These are phyloP conservation scores for Arthroderma sp. DNA, from an alignment of 2,329 filamentous ascomycete genomes.

Conservation along the genomic window DNA sequence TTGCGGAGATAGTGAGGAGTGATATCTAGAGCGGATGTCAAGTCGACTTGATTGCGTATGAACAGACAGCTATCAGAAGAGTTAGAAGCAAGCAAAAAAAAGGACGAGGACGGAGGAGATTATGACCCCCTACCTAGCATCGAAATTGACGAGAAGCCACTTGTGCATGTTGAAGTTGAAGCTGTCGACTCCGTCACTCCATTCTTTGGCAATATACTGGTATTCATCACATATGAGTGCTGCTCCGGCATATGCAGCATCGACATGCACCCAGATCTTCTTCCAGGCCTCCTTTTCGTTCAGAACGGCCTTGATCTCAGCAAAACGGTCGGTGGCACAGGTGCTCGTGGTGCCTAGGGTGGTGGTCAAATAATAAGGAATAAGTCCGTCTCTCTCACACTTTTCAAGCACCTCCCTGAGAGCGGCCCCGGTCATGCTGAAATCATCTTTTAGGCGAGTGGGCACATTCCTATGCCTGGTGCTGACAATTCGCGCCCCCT, in stretches of 20 bases:
- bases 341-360: slow-evolving; percentile 80
- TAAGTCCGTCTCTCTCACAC: slow-evolving; percentile 55
- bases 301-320: slow-evolving; percentile 49
- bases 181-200: slow-evolving; percentile 59
- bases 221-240: slow-evolving; percentile 73
- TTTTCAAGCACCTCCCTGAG: slow-evolving; percentile 52
- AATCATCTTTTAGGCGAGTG: slow-evolving; percentile 50
- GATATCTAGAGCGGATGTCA: slow-evolving; percentile 69
- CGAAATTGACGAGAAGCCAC: slow-evolving; percentile 91
- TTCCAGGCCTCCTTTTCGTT: slow-evolving; percentile 37
- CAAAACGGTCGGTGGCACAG: slow-evolving; percentile 75
- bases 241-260: slow-evolving; percentile 83
- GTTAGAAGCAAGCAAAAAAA: background rate
- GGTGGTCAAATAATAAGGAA: slow-evolving; percentile 76
- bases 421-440: slow-evolving; percentile 55
- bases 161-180: slow-evolving; percentile 98
- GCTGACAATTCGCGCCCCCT: slow-evolving; percentile 74
- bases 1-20: slow-evolving; percentile 75
- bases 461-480: slow-evolving; percentile 65
- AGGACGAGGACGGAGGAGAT: no score
- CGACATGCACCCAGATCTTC: slow-evolving; percentile 78
- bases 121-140: slow-evolving; percentile 49
- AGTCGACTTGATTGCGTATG: slow-evolving; percentile 59
- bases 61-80: slow-evolving; percentile 57
- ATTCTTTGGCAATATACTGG: slow-evolving; percentile 51